Percentiles rank a stretch among this genome's conserved stretches.
phyloP scores from a whole-genome alignment of 1,139 yeast genomes.

The Kazachstania sp. region DNA sequence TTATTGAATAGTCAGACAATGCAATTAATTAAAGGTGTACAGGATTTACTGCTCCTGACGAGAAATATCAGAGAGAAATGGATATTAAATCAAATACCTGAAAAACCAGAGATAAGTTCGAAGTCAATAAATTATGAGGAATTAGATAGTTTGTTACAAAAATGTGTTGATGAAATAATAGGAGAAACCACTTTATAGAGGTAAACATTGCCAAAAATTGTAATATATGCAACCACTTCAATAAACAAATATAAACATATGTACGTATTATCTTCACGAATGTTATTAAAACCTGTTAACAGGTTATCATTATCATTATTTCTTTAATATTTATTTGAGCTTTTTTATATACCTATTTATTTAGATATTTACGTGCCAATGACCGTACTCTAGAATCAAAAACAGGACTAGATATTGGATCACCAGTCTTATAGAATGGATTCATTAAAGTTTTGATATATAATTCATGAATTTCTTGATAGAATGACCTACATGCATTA shows the following conservation, averaged over 20 bases:
- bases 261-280: neutral
- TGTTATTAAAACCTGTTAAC: too few species aligned
- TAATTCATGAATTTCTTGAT: constrained; percentile 75
- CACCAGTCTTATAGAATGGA: constrained; percentile 77
- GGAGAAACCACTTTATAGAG: constrained; percentile 1
- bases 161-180: constrained; percentile 15
- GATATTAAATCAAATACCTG: constrained; percentile 29
- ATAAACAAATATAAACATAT: neutral
- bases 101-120: constrained; percentile 5
- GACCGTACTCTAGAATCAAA: constrained; percentile 70
- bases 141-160: constrained; percentile 13
- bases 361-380: constrained; percentile 66
- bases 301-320: too few species aligned
- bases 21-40: constrained; percentile 29
- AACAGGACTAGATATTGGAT: constrained; percentile 61
- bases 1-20: constrained; percentile 28
- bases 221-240: neutral
- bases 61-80: constrained; percentile 30
- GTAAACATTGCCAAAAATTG: neutral
- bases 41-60: constrained; percentile 28
- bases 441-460: constrained; percentile 78
- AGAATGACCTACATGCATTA: constrained; percentile 73
- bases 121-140: constrained; percentile 11
- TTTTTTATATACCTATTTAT: constrained; percentile 8
- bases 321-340: neutral